A percentile compares a stretch with the other conserved stretches of the same genome.
Conservation (phyloP, 352 stramenopile species). For the Phytophthora citrophthora region DNA sequence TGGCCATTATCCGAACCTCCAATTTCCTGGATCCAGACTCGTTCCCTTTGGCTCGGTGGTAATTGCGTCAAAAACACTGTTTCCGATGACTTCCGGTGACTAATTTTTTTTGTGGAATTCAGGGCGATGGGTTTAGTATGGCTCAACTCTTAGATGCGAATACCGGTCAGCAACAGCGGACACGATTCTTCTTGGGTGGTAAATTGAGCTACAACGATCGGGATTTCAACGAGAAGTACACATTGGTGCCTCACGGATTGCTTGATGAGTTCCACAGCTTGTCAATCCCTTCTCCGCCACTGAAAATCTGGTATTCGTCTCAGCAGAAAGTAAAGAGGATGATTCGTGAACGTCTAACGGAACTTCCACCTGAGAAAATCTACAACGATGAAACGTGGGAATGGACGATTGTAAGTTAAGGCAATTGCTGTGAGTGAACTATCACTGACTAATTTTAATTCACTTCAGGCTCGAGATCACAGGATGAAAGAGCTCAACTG, state of each 20-base stretch:
- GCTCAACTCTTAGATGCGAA: constrained; percentile 53
- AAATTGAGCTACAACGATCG: constrained; percentile 75
- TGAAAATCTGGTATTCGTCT: constrained; percentile 54
- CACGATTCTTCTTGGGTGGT: constrained; percentile 84
- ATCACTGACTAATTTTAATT: constrained; percentile 1
- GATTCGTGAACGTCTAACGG: constrained; percentile 46
- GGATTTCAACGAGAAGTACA: constrained; percentile 58
- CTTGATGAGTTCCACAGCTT: constrained; percentile 58
- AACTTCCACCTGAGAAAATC: constrained; percentile 61
- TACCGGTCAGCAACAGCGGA: constrained; percentile 13
- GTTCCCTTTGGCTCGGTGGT: constrained; percentile 47
- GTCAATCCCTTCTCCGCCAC: constrained; percentile 11
- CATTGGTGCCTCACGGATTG: constrained; percentile 57
- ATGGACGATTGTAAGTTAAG: constrained; percentile 83
- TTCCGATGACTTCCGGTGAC: neutral
- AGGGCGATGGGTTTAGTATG: constrained; percentile 60
- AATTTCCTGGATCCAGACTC: constrained; percentile 63
- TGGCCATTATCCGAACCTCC: constrained; percentile 66
- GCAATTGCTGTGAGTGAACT: neutral
- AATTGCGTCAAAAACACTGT: constrained; percentile 5
- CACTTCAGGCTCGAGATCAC: constrained; percentile 61
- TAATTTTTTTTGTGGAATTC: neutral
- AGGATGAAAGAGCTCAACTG: constrained; percentile 80
- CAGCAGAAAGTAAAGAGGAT: constrained; percentile 45
- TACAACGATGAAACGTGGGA: constrained; percentile 94